Evolutionary conservation across 2,329 filamentous ascomycete genomes (phyloP), one percentile per base, ranked within the genome.

Genomic region (Mycosphaerella arachidis): DNA sequence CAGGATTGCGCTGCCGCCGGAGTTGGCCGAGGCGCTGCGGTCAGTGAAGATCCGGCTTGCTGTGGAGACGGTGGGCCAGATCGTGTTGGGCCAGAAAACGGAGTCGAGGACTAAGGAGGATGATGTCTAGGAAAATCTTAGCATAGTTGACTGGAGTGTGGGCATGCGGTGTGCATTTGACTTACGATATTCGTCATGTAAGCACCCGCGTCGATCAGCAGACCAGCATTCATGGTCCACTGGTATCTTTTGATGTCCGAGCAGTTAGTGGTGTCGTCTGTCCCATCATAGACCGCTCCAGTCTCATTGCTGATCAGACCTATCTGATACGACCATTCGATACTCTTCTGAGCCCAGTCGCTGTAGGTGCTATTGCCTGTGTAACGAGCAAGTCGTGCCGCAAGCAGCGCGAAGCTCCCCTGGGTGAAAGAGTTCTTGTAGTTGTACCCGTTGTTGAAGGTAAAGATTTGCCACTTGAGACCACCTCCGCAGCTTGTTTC

Each of bases 361-460:
- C 77, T 63, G 67, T 90, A 90, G 0, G 83, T 87, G 53, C 62
- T 31, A 63, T 77, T 76, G 30, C 73, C 73, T 4, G 75, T 76
- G 62, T 69, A 76, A 29, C 66, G 61, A 6, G 67, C 68, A 7
- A 76, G 67, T 18, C 74, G 70, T 0, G 91, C 89, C 4, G 88
- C 86, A 12, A 96, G 81, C 69, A 92, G 88, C 74, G 95, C 92
- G 71, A 94, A 85, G n/a, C 86, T 87, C 46, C 89, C 90, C 73
- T 94, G 94, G 62, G 86, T 87, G 67, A 92, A 84, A 16, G 86
- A 82, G 77, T 93, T 93, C 76, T 92, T 94, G 82, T 95, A 94
- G 69, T 85, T 82, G 72, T 92, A 87, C 13, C 91, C 91, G 63
- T 86, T 86, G 71, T 95, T 93, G 67, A 83, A 84, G 1, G 82